Evolutionary conservation across 2,329 filamentous ascomycete genomes (phyloP).

Genomic region (Emmonsia crescens): DNA sequence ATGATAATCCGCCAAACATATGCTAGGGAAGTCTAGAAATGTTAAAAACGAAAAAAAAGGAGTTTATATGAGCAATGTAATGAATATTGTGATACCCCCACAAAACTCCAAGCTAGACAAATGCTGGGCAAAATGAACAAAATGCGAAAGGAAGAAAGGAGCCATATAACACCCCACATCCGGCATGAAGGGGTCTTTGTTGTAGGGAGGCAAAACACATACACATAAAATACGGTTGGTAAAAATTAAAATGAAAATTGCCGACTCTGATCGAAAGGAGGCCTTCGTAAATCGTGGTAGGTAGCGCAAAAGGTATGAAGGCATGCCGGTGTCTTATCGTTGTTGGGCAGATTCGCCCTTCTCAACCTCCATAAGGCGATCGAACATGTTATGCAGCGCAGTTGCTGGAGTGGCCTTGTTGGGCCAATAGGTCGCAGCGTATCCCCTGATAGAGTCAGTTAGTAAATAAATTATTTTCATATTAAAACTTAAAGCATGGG

Average conservation of each 20-base stretch:
- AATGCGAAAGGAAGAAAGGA: neutral
- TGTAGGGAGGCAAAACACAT: neutral
- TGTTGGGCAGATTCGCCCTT: constrained; percentile 3
- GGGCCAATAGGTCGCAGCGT: constrained; percentile 38
- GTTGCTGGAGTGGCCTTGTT: constrained; percentile 26
- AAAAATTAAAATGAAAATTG: neutral
- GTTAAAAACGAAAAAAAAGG: neutral
- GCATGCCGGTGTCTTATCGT: neutral
- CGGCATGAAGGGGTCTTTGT: neutral
- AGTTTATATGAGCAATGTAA: neutral
- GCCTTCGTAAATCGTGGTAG: neutral
- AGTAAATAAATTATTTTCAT: neutral
- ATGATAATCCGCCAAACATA: neutral
- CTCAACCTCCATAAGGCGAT: constrained; percentile 10
- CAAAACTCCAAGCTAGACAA: neutral
- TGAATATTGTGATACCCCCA: neutral
- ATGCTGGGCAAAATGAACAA: neutral
- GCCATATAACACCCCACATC: neutral
- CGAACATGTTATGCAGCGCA: constrained; percentile 13
- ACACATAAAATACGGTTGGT: neutral
- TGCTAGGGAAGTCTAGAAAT: neutral
- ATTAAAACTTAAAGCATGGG: neutral
- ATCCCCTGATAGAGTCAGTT: constrained; percentile 25
- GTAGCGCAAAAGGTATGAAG: neutral
- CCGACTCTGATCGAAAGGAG: neutral